Percentiles rank a stretch among this genome's conserved stretches.
phyloP scores from a whole-genome alignment of 2,329 filamentous ascomycete species.

The Ambrosiella beaveri region DNA sequence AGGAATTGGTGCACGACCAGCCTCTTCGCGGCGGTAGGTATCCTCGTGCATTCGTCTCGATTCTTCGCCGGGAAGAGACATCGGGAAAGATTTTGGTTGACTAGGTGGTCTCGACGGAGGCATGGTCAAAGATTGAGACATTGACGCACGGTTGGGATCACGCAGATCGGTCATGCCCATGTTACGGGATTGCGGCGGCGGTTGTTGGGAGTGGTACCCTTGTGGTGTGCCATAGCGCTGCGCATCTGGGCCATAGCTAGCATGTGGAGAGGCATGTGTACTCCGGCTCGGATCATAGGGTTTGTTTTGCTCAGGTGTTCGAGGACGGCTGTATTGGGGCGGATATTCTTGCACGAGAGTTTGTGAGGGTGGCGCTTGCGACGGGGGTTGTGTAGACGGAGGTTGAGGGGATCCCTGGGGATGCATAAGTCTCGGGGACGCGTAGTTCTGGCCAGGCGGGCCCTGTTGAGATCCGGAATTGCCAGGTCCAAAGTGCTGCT shows the following conservation, averaged over 20 bases:
- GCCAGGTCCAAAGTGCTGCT: slow-evolving; percentile 25
- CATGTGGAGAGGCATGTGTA: slow-evolving; percentile 31
- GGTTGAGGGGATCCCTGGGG: neutral
- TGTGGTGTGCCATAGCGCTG: slow-evolving; percentile 44
- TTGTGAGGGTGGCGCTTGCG: slow-evolving; percentile 1
- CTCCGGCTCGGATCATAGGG: slow-evolving; percentile 32
- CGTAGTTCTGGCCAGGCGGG: slow-evolving; percentile 31
- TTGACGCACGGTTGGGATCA: slow-evolving; percentile 19
- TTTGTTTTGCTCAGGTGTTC: slow-evolving; percentile 53
- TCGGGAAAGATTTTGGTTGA: slow-evolving; percentile 33
- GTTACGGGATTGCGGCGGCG: slow-evolving; percentile 23
- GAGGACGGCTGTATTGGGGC: slow-evolving; percentile 43
- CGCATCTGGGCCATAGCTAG: slow-evolving; percentile 38
- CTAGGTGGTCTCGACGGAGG: slow-evolving; percentile 33
- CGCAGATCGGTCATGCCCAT: slow-evolving; percentile 29
- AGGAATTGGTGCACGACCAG: slow-evolving; percentile 20
- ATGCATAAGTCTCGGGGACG: slow-evolving; percentile 37
- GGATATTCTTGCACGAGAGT: slow-evolving; percentile 33
- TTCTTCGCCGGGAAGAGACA: slow-evolving; percentile 26
- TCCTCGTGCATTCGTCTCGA: slow-evolving; percentile 27
- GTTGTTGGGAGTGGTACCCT: slow-evolving; percentile 23
- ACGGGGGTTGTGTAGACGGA: neutral
- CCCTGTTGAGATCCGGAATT: slow-evolving; percentile 22
- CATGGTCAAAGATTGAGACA: slow-evolving; percentile 16
- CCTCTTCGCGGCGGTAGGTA: slow-evolving; percentile 33